Evolutionary conservation across 768 basidiomycete genomes (phyloP), one percentile per base, ranked within the genome.

Genomic region (Tremella fuciformis): DNA sequence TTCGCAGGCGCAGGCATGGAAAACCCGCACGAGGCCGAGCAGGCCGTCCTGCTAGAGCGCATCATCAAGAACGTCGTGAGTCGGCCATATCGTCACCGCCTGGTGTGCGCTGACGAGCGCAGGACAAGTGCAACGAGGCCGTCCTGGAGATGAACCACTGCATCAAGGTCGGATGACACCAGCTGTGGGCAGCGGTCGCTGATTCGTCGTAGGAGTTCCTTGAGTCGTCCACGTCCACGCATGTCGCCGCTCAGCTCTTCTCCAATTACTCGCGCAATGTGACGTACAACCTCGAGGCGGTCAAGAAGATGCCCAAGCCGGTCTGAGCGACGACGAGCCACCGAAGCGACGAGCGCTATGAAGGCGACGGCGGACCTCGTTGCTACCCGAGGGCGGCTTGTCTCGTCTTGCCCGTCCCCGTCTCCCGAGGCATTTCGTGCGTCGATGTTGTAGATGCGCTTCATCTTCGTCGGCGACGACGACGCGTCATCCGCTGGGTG

Each of bases 121-220:
- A 92, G 91, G 88, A 89, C 53, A 92, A 91, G 78, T 93, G 90
- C 77, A 91, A 91, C 29, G 92, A 97, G 77, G 86, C 86, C 78
- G 84, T 96, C 56, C 75, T 86, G 22, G 92, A 94, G 73, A 81
- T 96, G 59, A 94, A 94, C 71, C 86, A 88, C 59, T 90, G 88
- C 70, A 79, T 92, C 60, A 86, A 91, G 79, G 91, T 91, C 52
- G 42, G 82, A 74, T 49, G 19, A 26, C 40, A 4, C 24, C 22
- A 29, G 16, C 48, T 34, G 29, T 11, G 29, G n/a, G 8, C 4
- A 46, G 15, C n/a, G 42, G 15, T 4, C 25, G 40, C 53, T 58
- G 42, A 55, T 34, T 34, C 13, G 9, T 37, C 16, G 13, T 70
- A 91, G 88, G 88, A 91, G 77, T 87, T 91, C 67, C 77, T 88